Evolutionary conservation across 176 grass and related monocot species (phyloP).

Genomic region (Phragmites australis): DNA sequence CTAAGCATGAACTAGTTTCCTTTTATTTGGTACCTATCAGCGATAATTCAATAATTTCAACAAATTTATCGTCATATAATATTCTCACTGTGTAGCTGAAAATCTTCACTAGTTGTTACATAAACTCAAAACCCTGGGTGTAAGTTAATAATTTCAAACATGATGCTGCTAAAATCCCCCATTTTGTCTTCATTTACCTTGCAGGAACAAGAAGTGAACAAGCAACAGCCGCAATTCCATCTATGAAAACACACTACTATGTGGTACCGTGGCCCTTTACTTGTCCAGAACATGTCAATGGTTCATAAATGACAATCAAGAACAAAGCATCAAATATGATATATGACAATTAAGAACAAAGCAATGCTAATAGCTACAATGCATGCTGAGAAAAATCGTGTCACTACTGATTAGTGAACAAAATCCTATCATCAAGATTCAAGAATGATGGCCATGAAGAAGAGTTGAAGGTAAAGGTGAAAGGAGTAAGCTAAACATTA

Average conservation of each 20-base stretch:
- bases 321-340: too few species aligned
- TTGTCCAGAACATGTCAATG: background rate
- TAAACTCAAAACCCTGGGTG: background rate
- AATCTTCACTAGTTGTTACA: background rate
- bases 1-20: background rate
- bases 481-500: background rate
- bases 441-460: constrained; percentile 6
- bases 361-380: background rate
- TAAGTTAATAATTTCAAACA: background rate
- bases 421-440: background rate
- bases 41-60: constrained; percentile 14
- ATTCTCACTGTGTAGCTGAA: background rate
- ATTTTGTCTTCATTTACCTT: background rate
- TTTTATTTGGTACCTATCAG: background rate
- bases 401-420: background rate
- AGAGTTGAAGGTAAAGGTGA: constrained; percentile 11
- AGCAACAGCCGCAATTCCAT: background rate
- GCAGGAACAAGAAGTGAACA: background rate
- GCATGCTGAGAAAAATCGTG: background rate
- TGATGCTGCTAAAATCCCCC: background rate
- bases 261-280: background rate
- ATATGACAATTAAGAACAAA: background rate
- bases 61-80: background rate
- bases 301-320: constrained; percentile 9
- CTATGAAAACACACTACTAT: background rate